phyloP scores from a whole-genome alignment of 345 rosid species.

The Euphorbia lathyris region DNA sequence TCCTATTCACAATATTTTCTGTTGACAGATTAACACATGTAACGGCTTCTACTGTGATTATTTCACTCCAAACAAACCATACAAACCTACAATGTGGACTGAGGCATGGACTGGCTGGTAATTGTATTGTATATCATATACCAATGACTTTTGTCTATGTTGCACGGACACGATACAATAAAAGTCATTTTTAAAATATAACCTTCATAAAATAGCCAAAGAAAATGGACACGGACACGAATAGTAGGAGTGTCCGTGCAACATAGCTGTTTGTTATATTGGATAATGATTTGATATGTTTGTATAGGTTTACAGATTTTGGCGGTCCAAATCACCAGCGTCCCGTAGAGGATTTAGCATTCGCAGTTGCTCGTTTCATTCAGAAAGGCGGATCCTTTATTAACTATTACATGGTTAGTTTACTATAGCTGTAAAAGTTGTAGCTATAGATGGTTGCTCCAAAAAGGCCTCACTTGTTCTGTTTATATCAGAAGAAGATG shows the following conservation, averaged over 20 bases:
- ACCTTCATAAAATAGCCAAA: too few species aligned
- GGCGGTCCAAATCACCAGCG: conserved; percentile 30
- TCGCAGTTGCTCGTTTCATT: conserved; percentile 32
- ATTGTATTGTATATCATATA: background rate
- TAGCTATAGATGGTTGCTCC: too few species aligned
- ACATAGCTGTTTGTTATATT: too few species aligned
- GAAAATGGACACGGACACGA: too few species aligned
- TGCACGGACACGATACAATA: too few species aligned
- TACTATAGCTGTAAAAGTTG: too few species aligned
- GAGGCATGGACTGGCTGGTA: conserved; percentile 37
- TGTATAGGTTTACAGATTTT: conserved; percentile 27
- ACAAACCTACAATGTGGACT: conserved; percentile 35
- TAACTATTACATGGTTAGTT: conserved; percentile 33
- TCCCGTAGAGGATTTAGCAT: conserved; percentile 30
- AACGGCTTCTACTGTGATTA: conserved; percentile 30
- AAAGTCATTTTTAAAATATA: too few species aligned
- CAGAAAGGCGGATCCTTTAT: conserved; percentile 33
- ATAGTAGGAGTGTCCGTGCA: too few species aligned
- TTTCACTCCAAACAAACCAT: conserved; percentile 31
- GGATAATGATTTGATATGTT: background rate
- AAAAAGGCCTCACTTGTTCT: too few species aligned
- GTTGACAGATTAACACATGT: conserved; percentile 29
- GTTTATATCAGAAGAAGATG: too few species aligned
- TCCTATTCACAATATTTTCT: background rate
- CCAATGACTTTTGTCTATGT: background rate